Base-by-base conservation (phyloP, 805 yeast genomes). In the Starmerella stigmatis region DNA sequence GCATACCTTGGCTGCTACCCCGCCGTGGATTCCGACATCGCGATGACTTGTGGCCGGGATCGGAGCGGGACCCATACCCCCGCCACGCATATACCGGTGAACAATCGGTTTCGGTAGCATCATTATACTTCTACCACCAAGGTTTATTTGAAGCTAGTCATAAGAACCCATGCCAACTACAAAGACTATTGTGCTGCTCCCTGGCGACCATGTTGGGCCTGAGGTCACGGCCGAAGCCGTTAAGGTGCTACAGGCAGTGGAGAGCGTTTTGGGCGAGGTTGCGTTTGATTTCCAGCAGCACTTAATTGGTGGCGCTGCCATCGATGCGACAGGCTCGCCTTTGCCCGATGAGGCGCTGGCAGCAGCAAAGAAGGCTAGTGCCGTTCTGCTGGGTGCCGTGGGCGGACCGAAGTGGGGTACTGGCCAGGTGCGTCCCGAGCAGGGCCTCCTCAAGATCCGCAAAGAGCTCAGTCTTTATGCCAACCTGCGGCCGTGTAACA, bases 361-460 rank as follows among this genome's bases (percentile, higher is more conserved):
- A 37, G 86, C 94, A 9, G 75, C 96, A 29, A 86, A 85, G 66
- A 68, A 69, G 36, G 81, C 97, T 1, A 94, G 89, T 62, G 98
- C 97, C 21, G 94, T 92, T n/a, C 70, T 92, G 54, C 72, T 92
- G 46, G 98, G 98, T 55, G 96, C 98, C 8, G 98, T 92, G 27
- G 98, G 98, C 52, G 98, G 98, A 27, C 98, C 98, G 50, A 92
- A 92, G 68, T 92, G 98, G 98, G 97, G 97, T 29, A 84, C 96
- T 22, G 96, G 96, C 41, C 61, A 73, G 11, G 97, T 89, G 38
- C 79, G 98, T 69, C 98, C 98, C 43, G 98, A 92, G 65, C 97
- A 86, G 68, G 98, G 98, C 49, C 74, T 92, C 55, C 74, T 92
- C 54, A 76, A 88, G 69, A 89, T 92, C 64, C 78, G 98, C 67